Evolutionary conservation across 805 yeast genomes (phyloP), one percentile per base, ranked within the genome.

Genomic region (Kodamaea nitidulidarum): DNA sequence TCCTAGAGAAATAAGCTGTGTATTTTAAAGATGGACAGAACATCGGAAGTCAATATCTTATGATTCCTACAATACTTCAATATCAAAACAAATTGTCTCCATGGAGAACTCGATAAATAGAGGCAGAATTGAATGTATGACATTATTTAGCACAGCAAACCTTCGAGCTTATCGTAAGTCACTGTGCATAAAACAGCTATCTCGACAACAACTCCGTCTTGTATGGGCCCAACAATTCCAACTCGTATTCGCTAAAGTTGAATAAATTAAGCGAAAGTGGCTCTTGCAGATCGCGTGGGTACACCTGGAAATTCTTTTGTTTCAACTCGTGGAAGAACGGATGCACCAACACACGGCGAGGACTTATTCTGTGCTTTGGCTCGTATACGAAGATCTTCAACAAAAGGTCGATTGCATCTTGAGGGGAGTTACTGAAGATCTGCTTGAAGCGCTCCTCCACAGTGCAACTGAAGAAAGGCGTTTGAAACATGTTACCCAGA

Each of bases 281-380:
- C 21, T 60, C 60, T 2, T 67, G 52, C 48, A 66, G 55, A 18
- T 81, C 78, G 54, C 84, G 65, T 24, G 86, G 84, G 45, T 58
- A 67, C 39, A 77, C 79, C 35, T 61, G 63, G 57, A 76, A 75
- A 14, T 65, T 64, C 20, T 64, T 61, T 39, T 71, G 73, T 58
- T 91, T 83, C 50, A 91, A 72, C 55, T 90, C 95, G 59, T 87
- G 84, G 59, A 91, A 91, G 61, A 88, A 93, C 17, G 84, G 82
- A 67, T 91, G 96, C 6, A 90, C 79, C 72, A 93, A 67, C 7
- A 91, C 88, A 50, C 83, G 75, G 55, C 82, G 76, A 36, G 98
- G 91, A 33, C 84, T 73, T 43, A 87, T 75, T 60, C 99, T 79
- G 41, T 70, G 65, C 38, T 81, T 84, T 11, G 99, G 99, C 47